These are phyloP conservation scores for Starmerella apis DNA, from an alignment of 805 yeast genomes.

Conservation along the genomic window DNA sequence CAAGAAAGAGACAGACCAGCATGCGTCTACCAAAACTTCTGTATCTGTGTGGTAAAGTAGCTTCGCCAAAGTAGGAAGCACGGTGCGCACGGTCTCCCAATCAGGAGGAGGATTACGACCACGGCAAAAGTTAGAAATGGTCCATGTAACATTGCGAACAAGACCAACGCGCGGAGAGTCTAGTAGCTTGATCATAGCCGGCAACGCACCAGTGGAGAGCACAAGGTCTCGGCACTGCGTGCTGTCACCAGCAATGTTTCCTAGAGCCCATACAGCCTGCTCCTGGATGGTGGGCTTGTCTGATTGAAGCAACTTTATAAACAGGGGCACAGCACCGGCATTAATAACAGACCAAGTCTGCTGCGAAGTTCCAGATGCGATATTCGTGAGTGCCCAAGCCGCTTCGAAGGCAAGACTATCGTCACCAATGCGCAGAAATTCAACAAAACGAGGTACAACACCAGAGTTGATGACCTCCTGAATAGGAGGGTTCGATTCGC, in stretches of 20 bases:
- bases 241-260: conserved; percentile 98
- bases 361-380: conserved; percentile 84
- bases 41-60: conserved; percentile 81
- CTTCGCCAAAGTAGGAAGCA: conserved; percentile 84
- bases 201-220: conserved; percentile 74
- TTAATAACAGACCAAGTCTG: conserved; percentile 88
- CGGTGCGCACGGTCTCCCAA: conserved; percentile 77
- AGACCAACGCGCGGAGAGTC: conserved; percentile 70
- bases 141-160: conserved; percentile 96
- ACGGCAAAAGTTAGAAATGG: conserved; percentile 88
- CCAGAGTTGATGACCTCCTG: conserved; percentile 87
- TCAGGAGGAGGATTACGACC: conserved; percentile 95
- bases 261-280: conserved; percentile 98
- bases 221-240: conserved; percentile 84
- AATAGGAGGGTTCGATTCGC: conserved; percentile 94
- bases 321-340: conserved; percentile 85
- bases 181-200: conserved; percentile 71
- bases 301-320: conserved; percentile 71
- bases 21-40: conserved; percentile 91
- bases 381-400: conserved; percentile 98
- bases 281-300: conserved; percentile 86
- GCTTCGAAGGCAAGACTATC: conserved; percentile 92
- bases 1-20: conserved; percentile 95
- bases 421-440: conserved; percentile 64
- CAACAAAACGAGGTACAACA: conserved; percentile 83